phyloP scores from a whole-genome alignment of 176 grass and related monocot genomes.

The Microstegium vimineum region DNA sequence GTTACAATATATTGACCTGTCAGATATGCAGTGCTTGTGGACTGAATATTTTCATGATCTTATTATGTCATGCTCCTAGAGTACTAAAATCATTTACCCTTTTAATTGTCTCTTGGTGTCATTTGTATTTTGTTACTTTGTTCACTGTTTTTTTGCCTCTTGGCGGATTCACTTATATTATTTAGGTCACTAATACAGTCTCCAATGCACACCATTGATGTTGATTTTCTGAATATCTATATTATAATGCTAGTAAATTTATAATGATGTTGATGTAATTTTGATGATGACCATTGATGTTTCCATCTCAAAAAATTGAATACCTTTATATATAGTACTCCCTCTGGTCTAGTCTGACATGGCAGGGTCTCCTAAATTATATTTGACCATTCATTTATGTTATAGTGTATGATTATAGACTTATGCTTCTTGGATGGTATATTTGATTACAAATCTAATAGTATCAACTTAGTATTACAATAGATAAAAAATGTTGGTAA shows the following conservation, averaged over 20 bases:
- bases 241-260: background rate
- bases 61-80: too few relatives aligned
- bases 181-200: background rate
- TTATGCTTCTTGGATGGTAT: background rate
- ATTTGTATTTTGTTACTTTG: slow-evolving; percentile 11
- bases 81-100: background rate
- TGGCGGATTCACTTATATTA: background rate
- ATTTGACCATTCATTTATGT: background rate
- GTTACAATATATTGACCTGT: too few relatives aligned
- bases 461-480: background rate
- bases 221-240: background rate
- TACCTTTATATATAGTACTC: background rate
- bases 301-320: background rate
- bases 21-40: too few relatives aligned
- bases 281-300: background rate
- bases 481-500: background rate
- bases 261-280: background rate
- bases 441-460: background rate
- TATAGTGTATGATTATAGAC: background rate
- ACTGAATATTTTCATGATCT: too few relatives aligned
- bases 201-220: background rate
- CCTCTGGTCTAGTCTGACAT: background rate
- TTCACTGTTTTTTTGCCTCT: background rate
- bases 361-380: background rate
- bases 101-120: background rate